Base-by-base conservation (phyloP, 1,284 basidiomycete species). In the Coniferiporia weirii region DNA sequence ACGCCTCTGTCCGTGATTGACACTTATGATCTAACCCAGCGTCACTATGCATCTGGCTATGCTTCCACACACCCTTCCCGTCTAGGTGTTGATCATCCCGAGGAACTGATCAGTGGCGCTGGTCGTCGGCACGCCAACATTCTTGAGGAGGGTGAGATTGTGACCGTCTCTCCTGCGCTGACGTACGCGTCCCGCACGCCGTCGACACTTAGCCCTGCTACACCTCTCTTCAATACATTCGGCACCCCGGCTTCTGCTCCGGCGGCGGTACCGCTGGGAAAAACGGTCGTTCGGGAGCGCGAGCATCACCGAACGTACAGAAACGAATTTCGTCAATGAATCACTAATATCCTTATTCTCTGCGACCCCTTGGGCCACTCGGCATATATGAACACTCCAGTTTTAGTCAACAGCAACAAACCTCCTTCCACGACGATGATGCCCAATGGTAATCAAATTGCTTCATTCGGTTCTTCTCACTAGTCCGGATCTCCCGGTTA, bases 121-220 rank as follows among this genome's bases (percentile, higher is more conserved):
- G 35, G 36, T 50, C 52, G 44, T 32, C 55, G 48, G 40, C 51
- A 44, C 4, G 35, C 79, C 48, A 22, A 20, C 20, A 74, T 82
- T 47, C 82, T 81, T 5, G 55, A 62, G 9, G 61, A 53, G 20
- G 50, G 54, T 17, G 61, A 57, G 32, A 34, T 52, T 13, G 35
- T 53, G 6, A 20, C 47, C n/a, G 52, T 62, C 13, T 62, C 61
- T 34, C 82, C 82, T n/a, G 77, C 82, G 6, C 73, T 84, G 57
- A 84, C 82, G 17, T 84, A 82, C 65, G 79, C 79, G 12, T 79
- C 79, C 45, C 77, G 81, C 56, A 79, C 82, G 22, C 79, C 82
- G 4, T 79, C 79, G 38, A 83, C 80, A n/a, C 71, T 84, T 55
- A 84, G 83, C 64, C 82, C 82, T 15, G 78, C 80, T 5, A 84